Base-by-base conservation (phyloP, 352 stramenopile species). In the Elongisporangium anandrum region DNA sequence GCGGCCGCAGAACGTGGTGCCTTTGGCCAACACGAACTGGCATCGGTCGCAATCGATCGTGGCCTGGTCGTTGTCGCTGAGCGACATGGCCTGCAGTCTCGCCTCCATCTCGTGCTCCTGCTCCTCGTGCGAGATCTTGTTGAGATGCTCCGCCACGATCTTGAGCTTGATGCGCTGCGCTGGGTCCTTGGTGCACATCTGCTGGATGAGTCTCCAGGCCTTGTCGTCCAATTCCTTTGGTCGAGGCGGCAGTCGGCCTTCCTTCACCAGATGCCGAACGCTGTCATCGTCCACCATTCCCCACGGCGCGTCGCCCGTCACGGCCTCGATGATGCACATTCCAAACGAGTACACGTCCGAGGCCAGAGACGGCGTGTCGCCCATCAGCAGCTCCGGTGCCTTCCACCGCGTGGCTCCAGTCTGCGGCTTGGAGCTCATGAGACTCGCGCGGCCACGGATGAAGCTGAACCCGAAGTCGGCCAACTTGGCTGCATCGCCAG, bases 271-370 rank as follows among this genome's bases (percentile, higher is more conserved):
- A 16, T 45, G 34, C 34, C 34, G 34, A 2, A 45, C 34, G 34
- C 34, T 45, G 6, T 45, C 34, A 12, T 45, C 34, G 34, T 45
- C 34, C 34, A 45, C 34, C 34, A 45, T 56, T n/a, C 55, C 52
- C 72, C 69, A 77, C 8, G 66, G 72, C 16, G 52, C 64, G 1
- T 55, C 50, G 1, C 60, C 63, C 1, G 60, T 76, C 22, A 74
- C 62, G 2, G 64, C 68, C 52, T 79, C 67, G 20, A 75, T 52
- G 45, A 75, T 70, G 22, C 68, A 74, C 71, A 79, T 72, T 4
- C 65, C 71, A 54, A 79, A 70, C 3, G 71, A 73, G 56, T 72
- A 79, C 54, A 75, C 65, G 38, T 75, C 68, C 0, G 68, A 75
- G 0, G 64, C 60, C 3, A 64, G 61, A 22, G 57, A 63, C 5